phyloP scores from a whole-genome alignment of 257 asterid species.

The Nicotiana obtusifolia region DNA sequence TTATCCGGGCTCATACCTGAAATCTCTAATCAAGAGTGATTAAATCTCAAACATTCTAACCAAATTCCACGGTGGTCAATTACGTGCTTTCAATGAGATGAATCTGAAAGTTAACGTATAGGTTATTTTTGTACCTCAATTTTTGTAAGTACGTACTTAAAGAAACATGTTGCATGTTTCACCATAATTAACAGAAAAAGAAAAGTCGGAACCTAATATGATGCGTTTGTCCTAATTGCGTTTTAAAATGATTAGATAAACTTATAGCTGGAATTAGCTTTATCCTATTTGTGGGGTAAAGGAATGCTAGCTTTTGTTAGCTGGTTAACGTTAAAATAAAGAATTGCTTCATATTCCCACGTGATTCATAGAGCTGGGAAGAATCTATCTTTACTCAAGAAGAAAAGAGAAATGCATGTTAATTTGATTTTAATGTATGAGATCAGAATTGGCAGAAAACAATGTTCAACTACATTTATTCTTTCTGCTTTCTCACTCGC shows the following conservation, averaged over 20 bases:
- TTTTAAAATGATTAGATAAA: too few relatives aligned
- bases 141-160: neutral
- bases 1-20: too few relatives aligned
- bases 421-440: neutral
- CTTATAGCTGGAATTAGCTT: too few relatives aligned
- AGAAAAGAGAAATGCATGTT: neutral
- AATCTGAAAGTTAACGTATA: too few relatives aligned
- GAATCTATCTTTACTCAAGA: neutral
- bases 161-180: too few relatives aligned
- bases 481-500: neutral
- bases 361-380: neutral
- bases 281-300: neutral
- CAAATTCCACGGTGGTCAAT: neutral
- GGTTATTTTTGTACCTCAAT: neutral
- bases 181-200: too few relatives aligned
- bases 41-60: too few relatives aligned
- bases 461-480: too few relatives aligned
- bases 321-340: neutral
- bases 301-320: neutral
- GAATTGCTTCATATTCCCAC: neutral
- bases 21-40: too few relatives aligned
- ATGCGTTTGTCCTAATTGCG: too few relatives aligned
- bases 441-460: neutral
- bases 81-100: neutral
- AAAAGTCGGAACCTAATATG: too few relatives aligned